Percentiles rank a stretch among this genome's conserved stretches.
phyloP scores from a whole-genome alignment of 306 rosid genomes.

The Crotalaria pallida region DNA sequence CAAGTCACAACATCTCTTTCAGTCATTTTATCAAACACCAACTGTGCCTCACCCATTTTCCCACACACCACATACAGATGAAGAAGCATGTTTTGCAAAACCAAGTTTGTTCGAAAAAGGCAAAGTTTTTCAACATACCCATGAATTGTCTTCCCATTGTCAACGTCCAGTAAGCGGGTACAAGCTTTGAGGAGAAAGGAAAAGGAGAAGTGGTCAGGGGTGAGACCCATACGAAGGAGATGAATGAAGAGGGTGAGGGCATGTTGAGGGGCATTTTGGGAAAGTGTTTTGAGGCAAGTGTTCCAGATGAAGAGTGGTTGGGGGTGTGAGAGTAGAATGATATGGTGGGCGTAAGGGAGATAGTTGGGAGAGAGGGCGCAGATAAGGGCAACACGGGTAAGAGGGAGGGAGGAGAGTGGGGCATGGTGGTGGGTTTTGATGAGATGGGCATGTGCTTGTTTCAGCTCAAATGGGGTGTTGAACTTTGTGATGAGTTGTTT shows the following conservation, averaged over 20 bases:
- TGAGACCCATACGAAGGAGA: slow-evolving; percentile 19
- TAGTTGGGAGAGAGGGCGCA: slow-evolving; percentile 39
- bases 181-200: slow-evolving; percentile 49
- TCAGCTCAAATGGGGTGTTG: slow-evolving; percentile 46
- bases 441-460: slow-evolving; percentile 49
- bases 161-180: slow-evolving; percentile 22
- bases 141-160: slow-evolving; percentile 35
- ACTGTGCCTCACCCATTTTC: slow-evolving; percentile 25
- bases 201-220: slow-evolving; percentile 34
- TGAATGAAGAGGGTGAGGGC: slow-evolving; percentile 31
- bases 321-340: slow-evolving; percentile 10
- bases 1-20: slow-evolving; percentile 41
- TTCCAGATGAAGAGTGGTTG: slow-evolving; percentile 29
- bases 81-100: slow-evolving; percentile 39
- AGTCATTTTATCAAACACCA: slow-evolving; percentile 42
- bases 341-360: slow-evolving; percentile 30
- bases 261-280: slow-evolving; percentile 23
- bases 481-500: slow-evolving; percentile 21
- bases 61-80: slow-evolving; percentile 33
- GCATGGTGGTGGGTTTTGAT: slow-evolving; percentile 30
- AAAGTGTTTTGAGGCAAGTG: slow-evolving; percentile 32
- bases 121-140: slow-evolving; percentile 47
- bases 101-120: slow-evolving; percentile 24
- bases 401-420: slow-evolving; percentile 37
- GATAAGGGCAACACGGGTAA: slow-evolving; percentile 30